Percentiles rank a stretch among this genome's conserved stretches.
These are phyloP conservation scores for Penicillium hesseltinei DNA, from an alignment of 2,329 filamentous ascomycete species.

Conservation along the genomic window DNA sequence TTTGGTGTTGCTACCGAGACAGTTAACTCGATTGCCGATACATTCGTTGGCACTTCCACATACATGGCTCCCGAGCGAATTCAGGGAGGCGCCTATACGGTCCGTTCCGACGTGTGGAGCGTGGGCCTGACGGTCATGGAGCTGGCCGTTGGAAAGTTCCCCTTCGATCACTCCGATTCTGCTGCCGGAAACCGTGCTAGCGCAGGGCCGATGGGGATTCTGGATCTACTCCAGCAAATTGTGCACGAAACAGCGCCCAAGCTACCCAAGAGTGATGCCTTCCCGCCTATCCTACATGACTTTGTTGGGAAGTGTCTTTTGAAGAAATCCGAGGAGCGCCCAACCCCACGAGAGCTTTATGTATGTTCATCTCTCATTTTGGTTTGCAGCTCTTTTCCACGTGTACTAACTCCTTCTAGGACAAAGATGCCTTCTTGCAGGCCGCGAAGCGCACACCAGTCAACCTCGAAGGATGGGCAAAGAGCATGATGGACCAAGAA, in stretches of 20 bases:
- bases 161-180: conserved; percentile 80
- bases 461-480: conserved; percentile 88
- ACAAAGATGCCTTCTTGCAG: conserved; percentile 90
- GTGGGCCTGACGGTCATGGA: conserved; percentile 96
- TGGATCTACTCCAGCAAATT: conserved; percentile 95
- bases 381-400: background rate
- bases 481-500: conserved; percentile 88
- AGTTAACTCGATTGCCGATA: conserved; percentile 96
- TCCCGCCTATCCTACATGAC: conserved; percentile 89
- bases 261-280: conserved; percentile 94
- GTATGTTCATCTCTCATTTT: conserved; percentile 52
- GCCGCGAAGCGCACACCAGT: conserved; percentile 96
- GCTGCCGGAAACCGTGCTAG: conserved; percentile 66
- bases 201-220: conserved; percentile 80
- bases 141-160: conserved; percentile 94
- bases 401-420: conserved; percentile 51
- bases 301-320: conserved; percentile 95
- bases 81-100: conserved; percentile 92
- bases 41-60: conserved; percentile 96
- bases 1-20: conserved; percentile 98
- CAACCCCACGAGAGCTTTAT: conserved; percentile 89
- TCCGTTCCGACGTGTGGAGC: conserved; percentile 99
- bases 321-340: conserved; percentile 83
- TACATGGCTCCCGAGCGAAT: conserved; percentile 99
- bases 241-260: conserved; percentile 93